A percentile compares a stretch with the other conserved stretches of the same genome.
phyloP scores from a whole-genome alignment of 805 yeast genomes.

The Saturnispora kantuleensis region DNA sequence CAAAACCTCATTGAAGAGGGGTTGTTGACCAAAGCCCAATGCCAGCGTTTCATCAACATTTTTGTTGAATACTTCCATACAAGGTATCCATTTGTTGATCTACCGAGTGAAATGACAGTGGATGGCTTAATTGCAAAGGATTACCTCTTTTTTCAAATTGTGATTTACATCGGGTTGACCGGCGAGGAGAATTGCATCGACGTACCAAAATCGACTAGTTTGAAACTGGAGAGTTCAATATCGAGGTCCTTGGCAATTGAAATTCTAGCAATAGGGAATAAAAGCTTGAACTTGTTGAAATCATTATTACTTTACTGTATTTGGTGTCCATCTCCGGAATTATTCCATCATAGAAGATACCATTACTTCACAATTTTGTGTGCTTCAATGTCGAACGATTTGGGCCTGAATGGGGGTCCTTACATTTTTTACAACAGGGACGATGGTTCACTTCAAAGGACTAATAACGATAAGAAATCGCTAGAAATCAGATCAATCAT shows the following conservation, averaged over 20 bases:
- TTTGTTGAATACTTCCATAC: conserved; percentile 41
- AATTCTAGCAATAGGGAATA: conserved; percentile 58
- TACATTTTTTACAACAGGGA: conserved; percentile 32
- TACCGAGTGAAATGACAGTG: conserved; percentile 36
- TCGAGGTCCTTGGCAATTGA: conserved; percentile 44
- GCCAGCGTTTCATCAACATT: conserved; percentile 39
- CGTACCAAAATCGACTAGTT: conserved; percentile 31
- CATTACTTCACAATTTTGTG: conserved; percentile 60
- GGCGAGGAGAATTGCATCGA: conserved; percentile 23
- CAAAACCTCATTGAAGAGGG: conserved; percentile 51
- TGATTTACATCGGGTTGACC: conserved; percentile 53
- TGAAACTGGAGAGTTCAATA: conserved; percentile 45
- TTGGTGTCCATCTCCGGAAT: conserved; percentile 82
- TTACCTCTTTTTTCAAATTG: conserved; percentile 55
- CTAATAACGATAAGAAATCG: conserved; percentile 30
- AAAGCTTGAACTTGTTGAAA: conserved; percentile 58
- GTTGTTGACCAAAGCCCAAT: conserved; percentile 48
- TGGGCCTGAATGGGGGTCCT: conserved; percentile 57
- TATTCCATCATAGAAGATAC: conserved; percentile 68
- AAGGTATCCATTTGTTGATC: conserved; percentile 46
- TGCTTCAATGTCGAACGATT: conserved; percentile 60
- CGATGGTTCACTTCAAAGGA: conserved; percentile 33
- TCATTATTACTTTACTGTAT: conserved; percentile 49
- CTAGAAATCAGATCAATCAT: conserved; percentile 43
- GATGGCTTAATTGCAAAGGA: conserved; percentile 38